phyloP scores from a whole-genome alignment of 2,329 filamentous ascomycete species.

The Mollisia scopiformis region DNA sequence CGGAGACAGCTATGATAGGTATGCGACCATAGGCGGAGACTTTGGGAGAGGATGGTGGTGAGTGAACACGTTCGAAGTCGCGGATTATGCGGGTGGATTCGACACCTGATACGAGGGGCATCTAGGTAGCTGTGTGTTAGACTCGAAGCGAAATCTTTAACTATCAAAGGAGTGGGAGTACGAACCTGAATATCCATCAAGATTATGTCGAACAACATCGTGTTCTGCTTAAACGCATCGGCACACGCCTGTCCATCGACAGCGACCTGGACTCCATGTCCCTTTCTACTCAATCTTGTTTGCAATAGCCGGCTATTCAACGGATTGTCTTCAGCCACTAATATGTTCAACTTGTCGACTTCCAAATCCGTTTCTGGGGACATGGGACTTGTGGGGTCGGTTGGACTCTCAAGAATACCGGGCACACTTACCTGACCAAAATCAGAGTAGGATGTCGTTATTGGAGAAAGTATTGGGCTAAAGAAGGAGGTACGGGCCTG shows the following conservation, averaged over 20 bases:
- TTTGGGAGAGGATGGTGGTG: neutral
- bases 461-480: neutral
- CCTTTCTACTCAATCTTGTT: slow-evolving; percentile 74
- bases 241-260: slow-evolving; percentile 77
- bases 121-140: slow-evolving; percentile 4
- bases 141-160: no score
- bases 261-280: slow-evolving; percentile 71
- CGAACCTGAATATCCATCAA: slow-evolving; percentile 25
- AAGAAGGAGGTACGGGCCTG: neutral
- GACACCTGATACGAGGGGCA: slow-evolving; percentile 20
- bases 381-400: no score
- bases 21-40: slow-evolving; percentile 11
- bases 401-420: no score
- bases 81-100: slow-evolving; percentile 19
- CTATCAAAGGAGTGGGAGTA: neutral
- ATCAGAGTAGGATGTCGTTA: no score
- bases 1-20: slow-evolving; percentile 20
- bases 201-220: slow-evolving; percentile 16
- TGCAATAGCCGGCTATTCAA: slow-evolving; percentile 81
- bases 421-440: no score
- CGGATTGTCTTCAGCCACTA: slow-evolving; percentile 79
- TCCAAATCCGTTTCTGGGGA: no score
- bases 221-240: slow-evolving; percentile 65
- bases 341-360: slow-evolving; percentile 44
- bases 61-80: slow-evolving; percentile 7